A percentile compares a stretch with the other conserved stretches of the same genome.
phyloP scores from a whole-genome alignment of 2,329 filamentous ascomycete species.

The Fusarium mexicanum region DNA sequence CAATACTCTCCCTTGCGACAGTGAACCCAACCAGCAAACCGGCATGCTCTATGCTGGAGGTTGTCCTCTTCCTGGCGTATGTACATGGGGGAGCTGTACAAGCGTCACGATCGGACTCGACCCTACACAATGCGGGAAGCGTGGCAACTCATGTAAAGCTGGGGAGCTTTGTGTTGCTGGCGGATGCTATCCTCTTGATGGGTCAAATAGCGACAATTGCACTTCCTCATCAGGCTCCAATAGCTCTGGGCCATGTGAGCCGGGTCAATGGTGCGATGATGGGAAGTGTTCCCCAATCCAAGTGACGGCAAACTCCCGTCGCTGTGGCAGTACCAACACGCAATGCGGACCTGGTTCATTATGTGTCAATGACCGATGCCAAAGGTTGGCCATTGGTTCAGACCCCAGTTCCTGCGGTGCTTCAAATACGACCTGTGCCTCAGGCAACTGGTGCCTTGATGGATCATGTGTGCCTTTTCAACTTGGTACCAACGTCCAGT shows the following conservation, averaged over 20 bases:
- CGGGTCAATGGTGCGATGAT: slow-evolving; percentile 32
- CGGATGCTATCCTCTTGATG: slow-evolving; percentile 17
- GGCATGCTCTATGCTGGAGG: slow-evolving; percentile 24
- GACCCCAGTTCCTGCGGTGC: slow-evolving; percentile 22
- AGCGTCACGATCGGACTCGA: slow-evolving; percentile 30
- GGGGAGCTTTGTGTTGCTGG: slow-evolving; percentile 33
- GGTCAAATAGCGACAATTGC: background rate
- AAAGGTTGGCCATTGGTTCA: slow-evolving; percentile 26
- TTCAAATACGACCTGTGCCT: slow-evolving; percentile 11
- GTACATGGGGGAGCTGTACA: slow-evolving; percentile 29
- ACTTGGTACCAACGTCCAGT: slow-evolving; percentile 29
- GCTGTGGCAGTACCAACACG: background rate
- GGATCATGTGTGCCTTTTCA: slow-evolving; percentile 23
- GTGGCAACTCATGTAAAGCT: slow-evolving; percentile 19
- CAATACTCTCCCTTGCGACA: background rate
- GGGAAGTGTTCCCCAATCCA: slow-evolving; percentile 25
- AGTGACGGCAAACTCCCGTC: slow-evolving; percentile 17
- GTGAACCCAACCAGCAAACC: background rate
- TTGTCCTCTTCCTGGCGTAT: slow-evolving; percentile 26
- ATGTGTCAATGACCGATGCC: slow-evolving; percentile 28
- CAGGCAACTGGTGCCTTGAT: slow-evolving; percentile 37
- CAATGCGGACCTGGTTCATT: slow-evolving; percentile 19
- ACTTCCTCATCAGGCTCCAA: background rate
- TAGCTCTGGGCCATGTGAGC: background rate
- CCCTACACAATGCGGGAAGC: slow-evolving; percentile 13